Evolutionary conservation across 305 asterid species (phyloP).

Genomic region (Nicotiana rustica): DNA sequence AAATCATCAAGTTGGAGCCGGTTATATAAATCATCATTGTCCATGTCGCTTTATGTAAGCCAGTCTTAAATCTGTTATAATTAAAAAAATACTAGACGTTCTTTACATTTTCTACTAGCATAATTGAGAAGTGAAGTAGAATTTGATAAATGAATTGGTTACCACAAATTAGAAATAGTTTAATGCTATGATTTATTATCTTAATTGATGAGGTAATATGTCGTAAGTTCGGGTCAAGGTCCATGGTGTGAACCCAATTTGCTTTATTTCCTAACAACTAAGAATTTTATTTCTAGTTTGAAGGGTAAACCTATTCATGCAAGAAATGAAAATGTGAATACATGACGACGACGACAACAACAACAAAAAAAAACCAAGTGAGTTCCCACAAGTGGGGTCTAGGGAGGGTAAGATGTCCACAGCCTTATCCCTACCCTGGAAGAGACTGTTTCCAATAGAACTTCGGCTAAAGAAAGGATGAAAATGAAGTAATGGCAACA

Average conservation of each 20-base stretch:
- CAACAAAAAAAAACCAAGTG: too few relatives aligned
- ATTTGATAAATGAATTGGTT: slow-evolving; percentile 1
- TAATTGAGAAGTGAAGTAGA: slow-evolving; percentile 29
- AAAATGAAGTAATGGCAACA: too few relatives aligned
- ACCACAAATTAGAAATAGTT: neutral
- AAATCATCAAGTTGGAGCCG: neutral
- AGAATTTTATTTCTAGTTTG: neutral
- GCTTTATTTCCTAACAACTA: neutral
- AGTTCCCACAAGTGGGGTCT: too few relatives aligned
- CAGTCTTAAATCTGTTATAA: neutral
- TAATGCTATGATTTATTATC: slow-evolving; percentile 1
- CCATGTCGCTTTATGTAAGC: neutral
- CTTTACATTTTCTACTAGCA: slow-evolving; percentile 1
- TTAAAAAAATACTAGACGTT: neutral
- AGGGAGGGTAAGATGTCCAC: too few relatives aligned
- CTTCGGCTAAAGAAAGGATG: too few relatives aligned
- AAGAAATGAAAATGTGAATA: neutral
- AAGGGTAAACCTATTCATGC: slow-evolving; percentile 25
- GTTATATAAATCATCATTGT: neutral
- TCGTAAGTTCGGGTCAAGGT: slow-evolving; percentile 18
- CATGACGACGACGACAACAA: too few relatives aligned
- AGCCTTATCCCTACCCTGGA: too few relatives aligned
- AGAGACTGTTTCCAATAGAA: too few relatives aligned
- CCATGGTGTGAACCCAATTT: neutral
- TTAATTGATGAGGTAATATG: neutral